Base-by-base conservation (phyloP, 345 rosid species). In the Citrus sp. region DNA sequence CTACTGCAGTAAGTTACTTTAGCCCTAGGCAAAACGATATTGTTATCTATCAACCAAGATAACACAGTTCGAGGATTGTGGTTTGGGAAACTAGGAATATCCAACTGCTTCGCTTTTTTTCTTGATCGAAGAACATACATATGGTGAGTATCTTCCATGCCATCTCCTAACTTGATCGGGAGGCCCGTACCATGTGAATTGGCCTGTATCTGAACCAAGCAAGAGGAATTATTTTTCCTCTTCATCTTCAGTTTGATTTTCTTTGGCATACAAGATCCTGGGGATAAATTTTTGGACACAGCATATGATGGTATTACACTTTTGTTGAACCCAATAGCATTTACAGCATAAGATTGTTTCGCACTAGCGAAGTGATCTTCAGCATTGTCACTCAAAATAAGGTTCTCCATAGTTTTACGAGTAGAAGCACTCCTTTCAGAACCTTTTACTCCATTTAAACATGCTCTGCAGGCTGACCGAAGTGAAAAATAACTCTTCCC, bases 41-140 rank as follows among this genome's bases (percentile, higher is more conserved):
- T 79, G 67, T 89, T 90, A 59, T 92, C 91, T 34, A 95, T 89
- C 82, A 95, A 86, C 97, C 93, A 93, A 30, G 94, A 90, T 68
- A 95, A 78, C 67, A 91, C 73, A 46, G 86, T 93, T 60, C 82
- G 87, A 63, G 93, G 88, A 74, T 79, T 85, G 21, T 77, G 86
- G 72, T 83, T 84, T 30, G 80, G 84, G n/a, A 78, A 69, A 74
- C 75, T 77, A 64, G 87, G 83, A 80, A 77, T 77, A 32, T 67
- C 82, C 51, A 79, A 74, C 80, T 84, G 77, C 80, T 80, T 91
- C 67, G 81, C 87, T 80, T 87, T 90, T 86, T 89, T 90, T 64
- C 86, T 83, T 75, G 91, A 82, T 82, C 85, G 82, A 66, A 81
- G 78, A 70, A 79, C 83, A 83, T 51, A 63, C n/a, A 70, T 32